Evolutionary conservation across 129 eudicot species (phyloP), one percentile per base, ranked within the genome.

Genomic region (Flaveria linearis): DNA sequence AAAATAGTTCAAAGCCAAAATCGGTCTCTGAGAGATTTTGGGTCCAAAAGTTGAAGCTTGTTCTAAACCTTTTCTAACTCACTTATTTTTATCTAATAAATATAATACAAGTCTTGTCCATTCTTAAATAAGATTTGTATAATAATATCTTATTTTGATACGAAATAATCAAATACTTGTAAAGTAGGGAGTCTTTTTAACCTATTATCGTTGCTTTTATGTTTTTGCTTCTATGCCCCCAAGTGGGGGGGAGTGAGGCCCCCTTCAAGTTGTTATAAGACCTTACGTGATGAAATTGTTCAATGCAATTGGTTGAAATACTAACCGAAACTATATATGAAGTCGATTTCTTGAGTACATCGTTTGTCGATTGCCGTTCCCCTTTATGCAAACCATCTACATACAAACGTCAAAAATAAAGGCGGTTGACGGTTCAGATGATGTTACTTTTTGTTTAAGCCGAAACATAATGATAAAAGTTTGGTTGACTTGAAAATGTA

Each of bases 221-320:
- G 33, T 20, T 47, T 46, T 75, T 62, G 71, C 71, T 75, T 46
- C 71, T 45, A 62, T 75, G 78, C 70, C 26, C 57, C 61, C 72
- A 75, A 75, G 79, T 75, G 61, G 79, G 61, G 79, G 79, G 62
- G 79, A 75, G 62, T 61, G 17, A 45, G 33, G 58, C 62, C 79
- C 70, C 61, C 60, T 70, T 22, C 26, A 9, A 52, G 26, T 74
- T 22, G 51, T 58, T 61, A 45, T 45, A 41, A 41, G 47, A 74
- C 43, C 47, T 75, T 75, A 65, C 79, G 79, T 75, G 63, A 17
- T 75, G 43, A 75, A 75, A 64, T 64, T 75, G 71, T 75, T 49
- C 71, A 62, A 43, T 41, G 57, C 43, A 14, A 18, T 49, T 74
- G 3, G 76, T 36, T 72, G 76, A 46, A 55, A 16, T 13, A 30